A percentile compares a stretch with the other conserved stretches of the same genome.
Evolutionary conservation across 768 basidiomycete genomes (phyloP).

Genomic region (Tubosaeta sp.): DNA sequence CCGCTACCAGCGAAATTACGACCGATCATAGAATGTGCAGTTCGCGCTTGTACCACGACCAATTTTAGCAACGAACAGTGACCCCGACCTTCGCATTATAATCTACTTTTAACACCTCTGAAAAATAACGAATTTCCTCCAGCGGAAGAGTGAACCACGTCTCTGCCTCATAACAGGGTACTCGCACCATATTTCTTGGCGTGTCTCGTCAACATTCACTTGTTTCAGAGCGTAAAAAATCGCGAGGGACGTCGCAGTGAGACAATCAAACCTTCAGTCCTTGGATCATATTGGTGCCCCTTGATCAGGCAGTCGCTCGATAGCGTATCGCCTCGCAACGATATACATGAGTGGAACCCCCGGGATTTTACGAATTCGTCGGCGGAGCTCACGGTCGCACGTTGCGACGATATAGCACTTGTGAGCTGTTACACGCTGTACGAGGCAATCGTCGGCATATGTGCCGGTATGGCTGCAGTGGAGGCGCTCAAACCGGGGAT

Average conservation of each 20-base stretch:
- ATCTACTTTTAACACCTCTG: too few relatives aligned
- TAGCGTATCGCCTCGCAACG: conserved; percentile 85
- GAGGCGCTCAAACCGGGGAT: conserved; percentile 93
- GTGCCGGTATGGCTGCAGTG: conserved; percentile 90
- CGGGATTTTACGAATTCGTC: conserved; percentile 87
- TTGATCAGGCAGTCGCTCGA: conserved; percentile 93
- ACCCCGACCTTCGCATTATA: too few relatives aligned
- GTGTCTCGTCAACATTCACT: neutral
- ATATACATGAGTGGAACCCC: conserved; percentile 98
- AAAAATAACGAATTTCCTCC: too few relatives aligned
- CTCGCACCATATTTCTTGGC: neutral
- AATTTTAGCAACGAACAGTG: too few relatives aligned
- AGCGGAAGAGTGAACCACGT: neutral
- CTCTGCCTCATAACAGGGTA: neutral
- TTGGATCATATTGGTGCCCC: conserved; percentile 60
- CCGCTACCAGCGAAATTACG: too few relatives aligned
- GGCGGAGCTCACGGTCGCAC: conserved; percentile 90
- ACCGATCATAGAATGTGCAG: too few relatives aligned
- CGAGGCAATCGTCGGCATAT: conserved; percentile 99
- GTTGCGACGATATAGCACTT: conserved; percentile 98
- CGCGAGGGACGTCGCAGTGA: neutral
- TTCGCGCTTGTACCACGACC: too few relatives aligned
- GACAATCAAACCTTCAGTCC: neutral
- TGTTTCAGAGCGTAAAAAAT: neutral
- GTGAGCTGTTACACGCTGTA: conserved; percentile 91